These are phyloP conservation scores for Microthlaspi erraticum DNA, from an alignment of 345 rosid species.

Conservation along the genomic window DNA sequence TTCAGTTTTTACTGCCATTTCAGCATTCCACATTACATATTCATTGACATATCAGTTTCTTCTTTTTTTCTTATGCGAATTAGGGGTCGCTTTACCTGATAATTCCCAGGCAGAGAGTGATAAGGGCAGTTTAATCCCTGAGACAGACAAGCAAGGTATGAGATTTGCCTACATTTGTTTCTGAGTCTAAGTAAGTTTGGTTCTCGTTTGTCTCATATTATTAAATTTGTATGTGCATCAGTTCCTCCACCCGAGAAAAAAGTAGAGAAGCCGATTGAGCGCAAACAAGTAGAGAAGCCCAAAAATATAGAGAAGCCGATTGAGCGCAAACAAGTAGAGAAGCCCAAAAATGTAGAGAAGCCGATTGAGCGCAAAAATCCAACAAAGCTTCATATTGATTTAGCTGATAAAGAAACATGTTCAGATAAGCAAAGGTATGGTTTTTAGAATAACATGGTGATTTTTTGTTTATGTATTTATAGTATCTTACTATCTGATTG, in stretches of 20 bases:
- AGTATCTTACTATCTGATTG: conserved; percentile 6
- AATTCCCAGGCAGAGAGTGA: conserved; percentile 39
- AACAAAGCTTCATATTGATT: conserved; percentile 49
- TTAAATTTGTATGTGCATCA: conserved; percentile 26
- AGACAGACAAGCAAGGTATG: conserved; percentile 45
- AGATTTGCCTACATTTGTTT: conserved; percentile 41
- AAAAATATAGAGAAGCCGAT: conserved; percentile 38
- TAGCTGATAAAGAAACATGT: conserved; percentile 70
- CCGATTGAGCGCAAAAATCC: conserved; percentile 56
- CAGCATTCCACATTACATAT: conserved; percentile 1
- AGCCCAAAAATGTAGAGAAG: conserved; percentile 52
- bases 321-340: conserved; percentile 54
- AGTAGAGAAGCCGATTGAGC: conserved; percentile 55
- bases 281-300: conserved; percentile 46
- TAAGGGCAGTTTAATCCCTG: conserved; percentile 40
- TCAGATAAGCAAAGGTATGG: conserved; percentile 89
- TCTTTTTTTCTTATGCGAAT: neutral
- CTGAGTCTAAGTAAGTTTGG: conserved; percentile 13
- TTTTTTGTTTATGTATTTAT: conserved; percentile 14
- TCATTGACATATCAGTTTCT: neutral
- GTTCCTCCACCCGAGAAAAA: conserved; percentile 38
- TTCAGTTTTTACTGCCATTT: neutral
- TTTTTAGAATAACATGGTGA: conserved; percentile 16
- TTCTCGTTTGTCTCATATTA: conserved; percentile 12
- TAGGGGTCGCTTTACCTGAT: conserved; percentile 50